phyloP scores from a whole-genome alignment of 306 rosid species.

The Pueraria montana region DNA sequence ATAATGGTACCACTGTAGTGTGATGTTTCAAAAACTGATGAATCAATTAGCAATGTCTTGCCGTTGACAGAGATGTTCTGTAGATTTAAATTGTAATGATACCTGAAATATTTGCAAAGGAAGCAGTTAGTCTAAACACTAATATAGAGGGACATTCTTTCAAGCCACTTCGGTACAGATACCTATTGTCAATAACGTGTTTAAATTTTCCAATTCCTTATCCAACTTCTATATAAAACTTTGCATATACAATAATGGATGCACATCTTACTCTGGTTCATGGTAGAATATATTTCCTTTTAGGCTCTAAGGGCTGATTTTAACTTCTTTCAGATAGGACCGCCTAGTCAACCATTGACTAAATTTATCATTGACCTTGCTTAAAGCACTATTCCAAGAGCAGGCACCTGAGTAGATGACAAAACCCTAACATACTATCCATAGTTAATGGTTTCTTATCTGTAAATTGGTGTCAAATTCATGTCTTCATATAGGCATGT shows the following conservation, averaged over 20 bases:
- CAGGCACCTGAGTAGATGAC: no score
- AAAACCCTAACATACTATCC: not conserved
- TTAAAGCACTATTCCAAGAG: no score
- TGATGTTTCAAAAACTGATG: slow-evolving; percentile 84
- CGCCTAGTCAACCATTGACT: slow-evolving; percentile 15
- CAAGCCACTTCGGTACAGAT: slow-evolving; percentile 14
- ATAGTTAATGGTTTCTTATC: not conserved
- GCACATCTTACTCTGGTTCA: not conserved
- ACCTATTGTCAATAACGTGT: not conserved
- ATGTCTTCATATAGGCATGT: slow-evolving; percentile 18
- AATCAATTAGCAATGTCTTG: slow-evolving; percentile 64
- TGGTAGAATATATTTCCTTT: slow-evolving; percentile 18
- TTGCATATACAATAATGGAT: slow-evolving; percentile 8
- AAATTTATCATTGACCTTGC: slow-evolving; percentile 14
- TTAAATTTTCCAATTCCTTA: slow-evolving; percentile 9
- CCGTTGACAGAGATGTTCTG: slow-evolving; percentile 94
- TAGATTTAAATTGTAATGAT: slow-evolving; percentile 90
- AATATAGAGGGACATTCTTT: slow-evolving; percentile 34
- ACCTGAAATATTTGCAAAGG: slow-evolving; percentile 70
- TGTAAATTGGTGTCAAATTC: not conserved
- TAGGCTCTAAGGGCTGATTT: slow-evolving; percentile 6
- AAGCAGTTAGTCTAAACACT: slow-evolving; percentile 42
- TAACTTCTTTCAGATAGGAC: slow-evolving; percentile 23
- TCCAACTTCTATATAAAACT: slow-evolving; percentile 9
- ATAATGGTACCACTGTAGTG: slow-evolving; percentile 83